Percentiles rank a stretch among this genome's conserved stretches.
Conservation (phyloP, 306 rosid genomes). For the Dalbergia cochinchinensis region DNA sequence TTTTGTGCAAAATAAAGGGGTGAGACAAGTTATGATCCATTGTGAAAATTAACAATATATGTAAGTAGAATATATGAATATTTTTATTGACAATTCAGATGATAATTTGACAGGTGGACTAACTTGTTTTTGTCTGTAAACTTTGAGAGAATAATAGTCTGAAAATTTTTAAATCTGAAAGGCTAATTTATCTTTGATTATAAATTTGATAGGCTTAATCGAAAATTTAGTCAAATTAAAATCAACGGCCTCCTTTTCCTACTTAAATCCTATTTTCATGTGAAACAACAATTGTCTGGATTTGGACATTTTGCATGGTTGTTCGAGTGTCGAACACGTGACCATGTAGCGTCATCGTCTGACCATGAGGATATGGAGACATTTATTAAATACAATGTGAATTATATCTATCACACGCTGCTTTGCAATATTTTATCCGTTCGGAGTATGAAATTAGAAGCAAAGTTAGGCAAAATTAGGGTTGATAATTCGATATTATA, state of each 20-base stretch:
- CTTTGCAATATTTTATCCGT: not conserved
- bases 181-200: too few relatives aligned
- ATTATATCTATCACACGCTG: not conserved
- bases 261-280: not conserved
- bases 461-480: not conserved
- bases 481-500: not conserved
- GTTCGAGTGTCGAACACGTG: not conserved
- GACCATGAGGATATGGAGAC: not conserved
- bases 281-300: not conserved
- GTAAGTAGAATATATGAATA: too few relatives aligned
- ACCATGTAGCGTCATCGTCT: constrained; percentile 4
- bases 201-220: too few relatives aligned
- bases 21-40: too few relatives aligned
- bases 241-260: not conserved
- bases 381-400: not conserved
- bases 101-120: too few relatives aligned
- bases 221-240: too few relatives aligned
- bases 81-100: too few relatives aligned
- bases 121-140: too few relatives aligned
- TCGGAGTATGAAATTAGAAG: not conserved
- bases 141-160: too few relatives aligned
- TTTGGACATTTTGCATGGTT: not conserved
- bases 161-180: too few relatives aligned
- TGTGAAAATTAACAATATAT: too few relatives aligned
- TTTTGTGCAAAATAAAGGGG: too few relatives aligned